Base-by-base conservation (phyloP, 2,329 filamentous ascomycete species). In the Epichloe uncinata region DNA sequence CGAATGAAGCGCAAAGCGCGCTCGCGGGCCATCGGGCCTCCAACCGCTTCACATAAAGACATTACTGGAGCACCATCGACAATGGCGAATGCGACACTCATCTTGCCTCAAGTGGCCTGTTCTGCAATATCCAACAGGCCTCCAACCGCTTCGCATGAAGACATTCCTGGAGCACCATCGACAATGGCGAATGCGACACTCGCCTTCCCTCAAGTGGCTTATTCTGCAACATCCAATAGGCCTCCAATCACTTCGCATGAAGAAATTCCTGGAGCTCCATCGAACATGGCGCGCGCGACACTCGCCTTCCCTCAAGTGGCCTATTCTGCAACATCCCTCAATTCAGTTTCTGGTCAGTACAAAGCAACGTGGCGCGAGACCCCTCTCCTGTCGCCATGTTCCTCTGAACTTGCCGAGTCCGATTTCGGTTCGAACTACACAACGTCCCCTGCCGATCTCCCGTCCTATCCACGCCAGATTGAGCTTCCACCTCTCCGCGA, bases 341-440 rank as follows among this genome's bases (percentile, higher is more conserved):
- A 13, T 12, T 18, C 15, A 18, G 33, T 3, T 15, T n/a, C 13
- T 37, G 15, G 5, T 18, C 40, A 44, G 6, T 44, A 34, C n/a
- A 36, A 4, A 37, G 15, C 3, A 2, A 8, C 49, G 8, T 62
- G 60, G 59, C 36, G 60, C 16, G 65, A 68, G 15, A 58, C 61
- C 8, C 63, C 64, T 26, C 58, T 70, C 5, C 63, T 64, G 2
- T 70, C 68, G 6, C 68, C 68, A 5, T 61, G 57, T 49, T 61
- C 61, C 48, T 72, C 76, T 38, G 42, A 45, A 60, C 69, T 68
- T 0, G 86, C 83, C 2, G 69, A 73, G 46, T 88, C 85, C 0
- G 87, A 93, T 62, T 70, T 72, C 30, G 75, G 77, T 54, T 84
- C 81, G 1, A 73, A 77, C 50, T 78, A 79, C 61, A 81, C 80